phyloP scores from a whole-genome alignment of 257 asterid species.

The Solanum pinnatisectum region DNA sequence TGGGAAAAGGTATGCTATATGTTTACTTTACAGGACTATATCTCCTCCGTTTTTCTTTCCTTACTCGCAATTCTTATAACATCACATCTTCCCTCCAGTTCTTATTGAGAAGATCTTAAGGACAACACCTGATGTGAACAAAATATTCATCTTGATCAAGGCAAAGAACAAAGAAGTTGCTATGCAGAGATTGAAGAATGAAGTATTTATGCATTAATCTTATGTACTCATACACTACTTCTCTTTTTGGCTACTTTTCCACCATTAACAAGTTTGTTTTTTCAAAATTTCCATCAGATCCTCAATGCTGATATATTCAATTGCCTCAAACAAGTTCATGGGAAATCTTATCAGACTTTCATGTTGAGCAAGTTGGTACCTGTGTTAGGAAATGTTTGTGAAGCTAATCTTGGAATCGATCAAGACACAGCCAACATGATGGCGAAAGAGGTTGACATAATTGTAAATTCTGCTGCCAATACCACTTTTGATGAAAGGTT shows the following conservation, averaged over 20 bases:
- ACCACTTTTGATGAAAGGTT: slow-evolving; percentile 87
- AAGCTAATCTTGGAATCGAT: slow-evolving; percentile 52
- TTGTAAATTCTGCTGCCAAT: slow-evolving; percentile 86
- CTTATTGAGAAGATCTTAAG: slow-evolving; percentile 79
- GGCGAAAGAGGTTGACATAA: slow-evolving; percentile 53
- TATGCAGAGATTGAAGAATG: slow-evolving; percentile 58
- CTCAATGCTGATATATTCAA: slow-evolving; percentile 64
- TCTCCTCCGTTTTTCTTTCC: background rate
- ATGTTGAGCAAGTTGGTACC: slow-evolving; percentile 85
- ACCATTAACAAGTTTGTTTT: background rate
- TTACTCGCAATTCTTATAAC: background rate
- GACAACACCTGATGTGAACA: slow-evolving; percentile 73
- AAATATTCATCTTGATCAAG: slow-evolving; percentile 73
- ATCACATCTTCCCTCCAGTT: slow-evolving; percentile 31
- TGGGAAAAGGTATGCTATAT: slow-evolving; percentile 55
- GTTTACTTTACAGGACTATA: background rate
- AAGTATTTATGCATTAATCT: slow-evolving; percentile 29
- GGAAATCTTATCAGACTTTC: slow-evolving; percentile 64
- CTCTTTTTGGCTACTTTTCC: background rate
- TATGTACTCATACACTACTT: background rate
- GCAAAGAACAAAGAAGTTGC: slow-evolving; percentile 68
- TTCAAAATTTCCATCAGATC: slow-evolving; percentile 19
- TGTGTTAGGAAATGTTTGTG: slow-evolving; percentile 74
- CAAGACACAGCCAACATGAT: slow-evolving; percentile 45
- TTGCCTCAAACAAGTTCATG: slow-evolving; percentile 63